phyloP scores from a whole-genome alignment of 371 early-diverging fungal genomes.

The Mucor mucedo region DNA sequence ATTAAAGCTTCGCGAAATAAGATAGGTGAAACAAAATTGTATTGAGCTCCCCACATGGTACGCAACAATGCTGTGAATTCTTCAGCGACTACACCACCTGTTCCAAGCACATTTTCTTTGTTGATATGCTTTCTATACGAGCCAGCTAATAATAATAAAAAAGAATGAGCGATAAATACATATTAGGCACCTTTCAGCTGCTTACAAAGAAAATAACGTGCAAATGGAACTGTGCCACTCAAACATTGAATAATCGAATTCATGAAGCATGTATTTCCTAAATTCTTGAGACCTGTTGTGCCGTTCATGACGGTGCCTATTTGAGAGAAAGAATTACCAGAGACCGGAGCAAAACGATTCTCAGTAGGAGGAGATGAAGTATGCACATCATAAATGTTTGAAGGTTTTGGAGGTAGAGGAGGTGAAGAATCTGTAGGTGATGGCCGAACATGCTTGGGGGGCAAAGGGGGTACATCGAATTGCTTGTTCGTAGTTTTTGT shows the following conservation, averaged over 20 bases:
- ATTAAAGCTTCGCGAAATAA: constrained; percentile 54
- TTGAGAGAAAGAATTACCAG: constrained; percentile 46
- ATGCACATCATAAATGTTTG: constrained; percentile 1
- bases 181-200: no score
- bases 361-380: constrained; percentile 11
- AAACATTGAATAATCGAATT: constrained; percentile 95
- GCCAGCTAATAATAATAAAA: constrained; percentile 54
- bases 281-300: constrained; percentile 83
- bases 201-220: constrained; percentile 74
- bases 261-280: constrained; percentile 99
- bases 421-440: constrained; percentile 8
- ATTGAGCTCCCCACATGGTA: constrained; percentile 71
- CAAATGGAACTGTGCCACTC: constrained; percentile 82
- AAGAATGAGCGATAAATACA: no score
- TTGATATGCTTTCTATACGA: constrained; percentile 76
- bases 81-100: constrained; percentile 77
- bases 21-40: constrained; percentile 61
- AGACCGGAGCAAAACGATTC: constrained; percentile 25
- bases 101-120: constrained; percentile 79
- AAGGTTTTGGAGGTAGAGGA: constrained; percentile 17
- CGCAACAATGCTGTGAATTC: constrained; percentile 71
- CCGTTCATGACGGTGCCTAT: constrained; percentile 60
- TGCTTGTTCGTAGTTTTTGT: constrained; percentile 40
- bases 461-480: constrained; percentile 32
- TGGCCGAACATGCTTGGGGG: constrained; percentile 19